phyloP scores from a whole-genome alignment of 2,329 filamentous ascomycete species.

The Aspergillus sp. region DNA sequence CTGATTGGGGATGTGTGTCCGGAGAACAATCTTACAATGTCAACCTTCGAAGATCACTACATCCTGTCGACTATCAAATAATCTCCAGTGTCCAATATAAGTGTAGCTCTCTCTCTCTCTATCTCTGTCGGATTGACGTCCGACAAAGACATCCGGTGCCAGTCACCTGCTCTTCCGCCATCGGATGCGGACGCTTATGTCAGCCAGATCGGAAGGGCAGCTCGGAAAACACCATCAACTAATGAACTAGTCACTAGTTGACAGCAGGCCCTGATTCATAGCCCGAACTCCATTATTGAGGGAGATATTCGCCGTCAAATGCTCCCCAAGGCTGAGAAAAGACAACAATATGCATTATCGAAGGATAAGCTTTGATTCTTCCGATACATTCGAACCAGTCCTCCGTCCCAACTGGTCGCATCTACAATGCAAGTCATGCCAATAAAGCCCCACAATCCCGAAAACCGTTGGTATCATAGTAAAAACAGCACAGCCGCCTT shows the following conservation, averaged over 20 bases:
- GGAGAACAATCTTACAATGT: background rate
- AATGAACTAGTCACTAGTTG: background rate
- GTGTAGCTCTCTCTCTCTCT: background rate
- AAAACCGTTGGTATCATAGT: background rate
- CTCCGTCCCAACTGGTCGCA: background rate
- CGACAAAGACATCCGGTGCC: background rate
- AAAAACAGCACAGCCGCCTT: background rate
- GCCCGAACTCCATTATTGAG: background rate
- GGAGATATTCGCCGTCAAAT: too few species aligned
- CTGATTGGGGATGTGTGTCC: background rate
- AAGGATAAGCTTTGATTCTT: background rate
- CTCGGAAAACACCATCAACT: slow-evolving; percentile 16
- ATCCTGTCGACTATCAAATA: background rate
- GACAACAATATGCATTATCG: background rate
- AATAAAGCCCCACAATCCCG: background rate
- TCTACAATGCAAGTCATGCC: background rate
- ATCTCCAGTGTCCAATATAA: background rate
- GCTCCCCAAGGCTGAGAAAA: too few species aligned
- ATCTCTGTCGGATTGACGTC: background rate
- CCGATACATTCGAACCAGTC: background rate
- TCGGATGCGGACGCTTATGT: slow-evolving; percentile 27
- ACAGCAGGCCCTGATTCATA: background rate
- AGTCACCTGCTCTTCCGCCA: background rate
- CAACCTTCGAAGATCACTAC: background rate
- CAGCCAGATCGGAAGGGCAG: slow-evolving; percentile 24